phyloP scores from a whole-genome alignment of 2,329 filamentous ascomycete genomes.

The Diaporthe humulicola region DNA sequence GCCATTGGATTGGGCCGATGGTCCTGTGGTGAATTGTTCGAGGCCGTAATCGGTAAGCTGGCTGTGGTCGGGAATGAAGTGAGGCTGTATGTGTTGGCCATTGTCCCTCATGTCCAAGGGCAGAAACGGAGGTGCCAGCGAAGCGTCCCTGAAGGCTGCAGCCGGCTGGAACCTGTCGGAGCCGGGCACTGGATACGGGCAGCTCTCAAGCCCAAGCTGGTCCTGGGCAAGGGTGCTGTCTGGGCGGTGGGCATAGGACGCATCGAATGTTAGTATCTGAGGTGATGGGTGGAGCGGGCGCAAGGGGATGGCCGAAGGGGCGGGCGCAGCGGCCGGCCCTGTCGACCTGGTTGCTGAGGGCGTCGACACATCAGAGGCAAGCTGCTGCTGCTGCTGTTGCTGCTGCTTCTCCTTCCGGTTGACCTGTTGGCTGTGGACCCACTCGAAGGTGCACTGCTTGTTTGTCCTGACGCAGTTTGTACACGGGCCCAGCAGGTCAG shows the following conservation, averaged over 20 bases:
- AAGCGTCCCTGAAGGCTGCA: background rate
- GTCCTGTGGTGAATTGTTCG: background rate
- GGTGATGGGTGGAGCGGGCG: slow-evolving; percentile 31
- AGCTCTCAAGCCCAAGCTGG: slow-evolving; percentile 28
- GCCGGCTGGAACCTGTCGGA: background rate
- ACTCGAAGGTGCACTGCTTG: slow-evolving; percentile 41
- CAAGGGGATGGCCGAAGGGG: slow-evolving; percentile 24
- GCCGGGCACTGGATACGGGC: slow-evolving; percentile 12
- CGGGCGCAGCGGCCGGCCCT: background rate
- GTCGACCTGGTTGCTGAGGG: background rate
- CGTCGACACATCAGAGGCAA: slow-evolving; percentile 22
- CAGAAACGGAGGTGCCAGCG: slow-evolving; percentile 1
- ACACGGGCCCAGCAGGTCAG: slow-evolving; percentile 38
- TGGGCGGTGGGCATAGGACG: background rate
- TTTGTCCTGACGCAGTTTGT: slow-evolving; percentile 40
- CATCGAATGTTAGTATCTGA: slow-evolving; percentile 3
- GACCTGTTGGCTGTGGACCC: slow-evolving; percentile 39
- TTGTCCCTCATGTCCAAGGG: background rate
- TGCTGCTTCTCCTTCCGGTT: slow-evolving; percentile 35
- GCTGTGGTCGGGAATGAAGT: slow-evolving; percentile 15
- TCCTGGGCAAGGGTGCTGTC: slow-evolving; percentile 11
- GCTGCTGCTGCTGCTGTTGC: slow-evolving; percentile 27
- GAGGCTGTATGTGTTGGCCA: background rate
- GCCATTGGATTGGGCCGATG: background rate
- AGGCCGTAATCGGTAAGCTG: slow-evolving; percentile 28